Evolutionary conservation across 2,329 filamentous ascomycete species (phyloP), one percentile per base, ranked within the genome.

Genomic region (Dendryphion nanum): DNA sequence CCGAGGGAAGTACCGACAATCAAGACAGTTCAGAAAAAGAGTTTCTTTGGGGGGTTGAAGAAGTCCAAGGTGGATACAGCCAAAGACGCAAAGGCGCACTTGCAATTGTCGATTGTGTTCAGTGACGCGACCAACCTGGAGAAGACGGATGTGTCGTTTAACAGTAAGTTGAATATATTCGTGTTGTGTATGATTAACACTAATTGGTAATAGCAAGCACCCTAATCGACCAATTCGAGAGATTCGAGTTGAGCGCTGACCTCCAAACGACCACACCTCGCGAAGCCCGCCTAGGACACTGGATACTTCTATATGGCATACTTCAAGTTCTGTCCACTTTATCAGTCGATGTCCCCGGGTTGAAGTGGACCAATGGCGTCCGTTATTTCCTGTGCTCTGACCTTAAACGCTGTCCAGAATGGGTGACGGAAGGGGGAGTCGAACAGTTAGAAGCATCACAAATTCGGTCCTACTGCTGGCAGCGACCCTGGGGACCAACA

Each of bases 251-350:
- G 28, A 55, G 48, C 3, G 52, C 61, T 3, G 51, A 61, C 19
- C 48, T 66, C 14, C 55, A 55, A 26, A 50, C 50, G 15, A 44
- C 53, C 21, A 57, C 66, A 1, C 64, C 67, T 3, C 59, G 62
- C 15, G 65, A 70, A 46, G 67, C 67, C 23, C 66, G 69, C 14
- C 60, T 70, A 19, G 69, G 68, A 14, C 64, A 67, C 12, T 72
- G 69, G 69, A 51, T 71, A 16, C 61, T 71, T 6, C 48, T 72
- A 18, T 69, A 71, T 40, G 64, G 60, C 23, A 57, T 67, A 30
- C 46, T 72, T 2, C 69, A 72, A 46, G 54, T 67, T 6, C 57
- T 72, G 3, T 67, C 66, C 7, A 66, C 56, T 2, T 48, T 72
- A 4, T 68, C 67, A 8, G 66, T 70, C 37, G 68, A 71, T 36